These are phyloP conservation scores for Apiospora koreana DNA, from an alignment of 2,329 filamentous ascomycete species.

Conservation along the genomic window DNA sequence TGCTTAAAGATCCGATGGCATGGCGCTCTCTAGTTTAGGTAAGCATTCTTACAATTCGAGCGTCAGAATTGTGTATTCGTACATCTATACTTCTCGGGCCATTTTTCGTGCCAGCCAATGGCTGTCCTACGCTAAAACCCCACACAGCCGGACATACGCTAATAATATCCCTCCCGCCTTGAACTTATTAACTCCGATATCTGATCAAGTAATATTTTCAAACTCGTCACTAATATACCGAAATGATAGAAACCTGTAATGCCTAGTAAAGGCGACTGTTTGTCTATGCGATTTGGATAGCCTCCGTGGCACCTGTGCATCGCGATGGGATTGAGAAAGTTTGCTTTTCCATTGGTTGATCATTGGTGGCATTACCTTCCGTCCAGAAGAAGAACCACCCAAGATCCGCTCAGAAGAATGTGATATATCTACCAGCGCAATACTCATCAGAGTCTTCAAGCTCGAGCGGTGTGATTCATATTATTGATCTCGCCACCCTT, in stretches of 20 bases:
- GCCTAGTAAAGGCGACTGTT: not conserved
- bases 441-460: not conserved
- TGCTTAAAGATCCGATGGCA: not conserved
- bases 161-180: not conserved
- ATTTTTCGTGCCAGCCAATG: not conserved
- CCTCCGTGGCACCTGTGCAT: not conserved
- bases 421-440: not conserved
- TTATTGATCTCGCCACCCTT: not conserved
- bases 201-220: not conserved
- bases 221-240: not conserved
- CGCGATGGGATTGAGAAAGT: not conserved
- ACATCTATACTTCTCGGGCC: not conserved
- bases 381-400: not conserved
- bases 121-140: not conserved
- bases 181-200: not conserved
- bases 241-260: not conserved
- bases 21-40: not conserved
- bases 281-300: not conserved
- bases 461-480: constrained; percentile 7
- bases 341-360: not conserved
- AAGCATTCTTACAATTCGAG: not conserved
- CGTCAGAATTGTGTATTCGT: not conserved
- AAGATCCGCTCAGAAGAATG: constrained; percentile 1
- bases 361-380: not conserved
- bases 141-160: not conserved